Conservation (phyloP, 352 stramenopile species). For the Globisporangium parvum region DNA sequence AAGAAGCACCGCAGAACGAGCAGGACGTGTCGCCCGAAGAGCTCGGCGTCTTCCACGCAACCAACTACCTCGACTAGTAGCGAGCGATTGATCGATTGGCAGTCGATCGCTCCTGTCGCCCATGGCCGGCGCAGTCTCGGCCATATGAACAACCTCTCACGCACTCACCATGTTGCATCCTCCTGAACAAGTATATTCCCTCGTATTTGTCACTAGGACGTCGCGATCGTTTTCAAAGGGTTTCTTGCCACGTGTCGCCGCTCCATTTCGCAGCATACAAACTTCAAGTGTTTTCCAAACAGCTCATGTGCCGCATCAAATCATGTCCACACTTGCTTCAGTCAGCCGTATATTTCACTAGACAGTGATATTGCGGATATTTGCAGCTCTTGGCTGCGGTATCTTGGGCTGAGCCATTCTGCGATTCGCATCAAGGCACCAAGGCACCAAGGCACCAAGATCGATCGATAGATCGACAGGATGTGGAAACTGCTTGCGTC, state of each 20-base stretch:
- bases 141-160: background rate
- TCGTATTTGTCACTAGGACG: background rate
- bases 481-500: slow-evolving; percentile 63
- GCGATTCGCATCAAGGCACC: background rate
- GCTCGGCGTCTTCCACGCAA: slow-evolving; percentile 76
- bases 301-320: too few relatives aligned
- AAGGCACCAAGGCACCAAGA: background rate
- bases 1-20: slow-evolving; percentile 29
- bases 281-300: too few relatives aligned
- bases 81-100: slow-evolving; percentile 3
- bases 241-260: too few relatives aligned
- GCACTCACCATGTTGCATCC: background rate
- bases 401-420: slow-evolving; percentile 3
- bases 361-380: too few relatives aligned
- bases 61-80: slow-evolving; percentile 75
- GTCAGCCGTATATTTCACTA: too few relatives aligned
- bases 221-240: too few relatives aligned
- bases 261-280: too few relatives aligned
- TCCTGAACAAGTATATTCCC: background rate
- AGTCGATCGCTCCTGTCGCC: slow-evolving; percentile 2
- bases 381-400: background rate
- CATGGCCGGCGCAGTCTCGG: background rate
- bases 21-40: slow-evolving; percentile 70
- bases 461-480: background rate
- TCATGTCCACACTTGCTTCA: too few relatives aligned